Percentiles rank a stretch among this genome's conserved stretches.
phyloP scores from a whole-genome alignment of 805 yeast species.

The Myxozyma vanderwaltii region DNA sequence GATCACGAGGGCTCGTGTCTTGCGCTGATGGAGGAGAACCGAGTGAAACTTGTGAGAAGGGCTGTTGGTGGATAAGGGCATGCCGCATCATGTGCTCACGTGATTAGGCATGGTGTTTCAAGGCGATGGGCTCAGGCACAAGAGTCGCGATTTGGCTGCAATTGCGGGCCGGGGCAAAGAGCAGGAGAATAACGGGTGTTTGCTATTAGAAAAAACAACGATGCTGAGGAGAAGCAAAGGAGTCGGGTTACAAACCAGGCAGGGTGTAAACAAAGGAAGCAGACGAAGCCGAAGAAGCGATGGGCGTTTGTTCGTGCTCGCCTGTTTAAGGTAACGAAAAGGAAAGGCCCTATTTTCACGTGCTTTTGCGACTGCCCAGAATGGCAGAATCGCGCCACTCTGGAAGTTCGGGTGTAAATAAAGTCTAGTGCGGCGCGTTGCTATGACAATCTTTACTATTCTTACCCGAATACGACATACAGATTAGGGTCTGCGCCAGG shows the following conservation, averaged over 20 bases:
- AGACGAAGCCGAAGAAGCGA: too few relatives aligned
- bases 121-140: neutral
- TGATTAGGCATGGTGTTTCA: neutral
- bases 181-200: too few relatives aligned
- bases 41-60: neutral
- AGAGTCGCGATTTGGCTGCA: too few relatives aligned
- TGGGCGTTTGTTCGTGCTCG: too few relatives aligned
- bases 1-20: slow-evolving; percentile 2
- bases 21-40: neutral
- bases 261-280: too few relatives aligned
- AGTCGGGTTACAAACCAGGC: too few relatives aligned
- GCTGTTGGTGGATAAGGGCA: slow-evolving; percentile 6
- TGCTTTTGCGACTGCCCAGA: neutral
- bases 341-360: too few relatives aligned
- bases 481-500: neutral
- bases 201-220: too few relatives aligned
- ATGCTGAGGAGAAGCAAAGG: too few relatives aligned
- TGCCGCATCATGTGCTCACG: neutral
- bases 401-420: neutral
- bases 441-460: neutral
- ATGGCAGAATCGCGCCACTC: slow-evolving; percentile 12
- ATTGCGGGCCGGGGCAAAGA: too few relatives aligned
- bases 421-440: neutral
- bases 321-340: too few relatives aligned
- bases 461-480: neutral